Evolutionary conservation across 2,329 filamentous ascomycete species (phyloP).

Genomic region (Blumeriella jaapii): DNA sequence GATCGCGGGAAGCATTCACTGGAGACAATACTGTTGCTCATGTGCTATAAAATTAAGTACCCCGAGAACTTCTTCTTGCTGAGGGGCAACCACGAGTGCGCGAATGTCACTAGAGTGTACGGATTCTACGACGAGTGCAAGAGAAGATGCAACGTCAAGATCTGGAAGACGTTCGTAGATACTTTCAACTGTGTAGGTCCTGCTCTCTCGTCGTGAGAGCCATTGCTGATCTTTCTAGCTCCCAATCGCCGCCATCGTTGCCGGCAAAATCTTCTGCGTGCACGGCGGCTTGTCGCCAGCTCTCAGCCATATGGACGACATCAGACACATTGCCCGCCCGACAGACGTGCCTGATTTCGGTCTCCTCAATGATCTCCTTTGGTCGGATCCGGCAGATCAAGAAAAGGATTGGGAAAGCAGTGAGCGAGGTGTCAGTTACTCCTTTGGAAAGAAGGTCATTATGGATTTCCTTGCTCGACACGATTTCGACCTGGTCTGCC

Average conservation of each 20-base stretch:
- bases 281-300: constrained; percentile 90
- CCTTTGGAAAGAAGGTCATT: constrained; percentile 96
- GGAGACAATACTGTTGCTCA: constrained; percentile 81
- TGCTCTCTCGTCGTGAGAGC: background rate
- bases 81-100: constrained; percentile 92
- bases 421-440: constrained; percentile 93
- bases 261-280: constrained; percentile 95
- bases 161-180: constrained; percentile 97
- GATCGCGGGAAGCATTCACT: constrained; percentile 92
- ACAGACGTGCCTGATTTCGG: constrained; percentile 98
- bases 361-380: constrained; percentile 84
- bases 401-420: constrained; percentile 97
- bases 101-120: constrained; percentile 90
- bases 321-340: constrained; percentile 85
- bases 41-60: constrained; percentile 96
- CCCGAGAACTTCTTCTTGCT: constrained; percentile 96
- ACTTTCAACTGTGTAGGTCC: constrained; percentile 66
- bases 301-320: constrained; percentile 95
- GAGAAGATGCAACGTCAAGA: constrained; percentile 87
- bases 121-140: constrained; percentile 99
- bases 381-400: constrained; percentile 98
- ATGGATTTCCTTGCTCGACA: constrained; percentile 89
- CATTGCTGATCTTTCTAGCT: constrained; percentile 32
- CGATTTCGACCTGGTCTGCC: constrained; percentile 94
- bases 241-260: constrained; percentile 92